A percentile compares a stretch with the other conserved stretches of the same genome.
Evolutionary conservation across 129 eudicot species (phyloP).

Genomic region (Tanacetum coccineum): DNA sequence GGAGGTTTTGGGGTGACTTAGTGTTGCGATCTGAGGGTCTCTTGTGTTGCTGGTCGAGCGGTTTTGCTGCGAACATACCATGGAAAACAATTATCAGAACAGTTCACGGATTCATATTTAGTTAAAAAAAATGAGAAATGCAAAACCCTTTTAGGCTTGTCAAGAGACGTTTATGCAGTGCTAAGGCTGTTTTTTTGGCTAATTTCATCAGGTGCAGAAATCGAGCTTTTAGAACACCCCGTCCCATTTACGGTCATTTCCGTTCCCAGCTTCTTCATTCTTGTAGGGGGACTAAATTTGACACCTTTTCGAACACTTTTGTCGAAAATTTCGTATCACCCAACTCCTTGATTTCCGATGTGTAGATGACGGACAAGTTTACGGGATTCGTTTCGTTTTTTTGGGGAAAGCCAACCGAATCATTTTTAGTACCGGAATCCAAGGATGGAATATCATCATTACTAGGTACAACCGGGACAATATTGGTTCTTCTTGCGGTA

Average conservation of each 20-base stretch:
- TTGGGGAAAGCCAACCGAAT: no score
- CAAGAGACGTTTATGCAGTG: constrained; percentile 55
- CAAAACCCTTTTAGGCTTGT: constrained; percentile 65
- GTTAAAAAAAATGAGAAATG: not conserved
- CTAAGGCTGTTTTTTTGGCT: constrained; percentile 80
- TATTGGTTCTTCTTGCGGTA: constrained; percentile 72
- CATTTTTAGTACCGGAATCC: constrained; percentile 63
- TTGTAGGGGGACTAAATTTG: constrained; percentile 50
- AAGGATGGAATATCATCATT: constrained; percentile 43
- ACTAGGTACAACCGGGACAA: constrained; percentile 57
- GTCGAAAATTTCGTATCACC: constrained; percentile 65
- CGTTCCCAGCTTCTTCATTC: constrained; percentile 58
- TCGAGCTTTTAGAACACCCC: constrained; percentile 53
- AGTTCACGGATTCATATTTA: not conserved
- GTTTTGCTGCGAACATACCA: constrained; percentile 43
- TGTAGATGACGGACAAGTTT: constrained; percentile 37
- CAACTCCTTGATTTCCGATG: constrained; percentile 84
- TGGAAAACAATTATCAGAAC: constrained; percentile 7
- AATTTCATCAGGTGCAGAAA: constrained; percentile 52
- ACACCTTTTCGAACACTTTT: constrained; percentile 60
- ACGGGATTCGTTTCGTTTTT: no score
- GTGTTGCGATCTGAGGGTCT: constrained; percentile 83
- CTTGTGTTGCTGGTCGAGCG: constrained; percentile 71
- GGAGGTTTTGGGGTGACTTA: constrained; percentile 68
- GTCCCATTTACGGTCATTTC: constrained; percentile 58